Percentiles rank a stretch among this genome's conserved stretches.
Evolutionary conservation across 202 grass and related monocot genomes (phyloP).

Genomic region (Panicum hallii): DNA sequence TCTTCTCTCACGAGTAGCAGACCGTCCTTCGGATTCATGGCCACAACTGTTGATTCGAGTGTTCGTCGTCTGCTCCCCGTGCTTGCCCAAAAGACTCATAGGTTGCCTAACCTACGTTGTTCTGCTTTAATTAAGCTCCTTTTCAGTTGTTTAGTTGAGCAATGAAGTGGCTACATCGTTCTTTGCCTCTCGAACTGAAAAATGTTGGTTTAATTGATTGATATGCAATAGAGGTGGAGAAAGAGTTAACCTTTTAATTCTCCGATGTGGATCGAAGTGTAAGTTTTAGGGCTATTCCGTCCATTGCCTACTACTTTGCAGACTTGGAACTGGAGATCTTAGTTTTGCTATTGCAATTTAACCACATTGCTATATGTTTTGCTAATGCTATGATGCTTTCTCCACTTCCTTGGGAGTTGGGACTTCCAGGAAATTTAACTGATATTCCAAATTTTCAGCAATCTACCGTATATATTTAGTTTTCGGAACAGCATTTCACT

Average conservation of each 20-base stretch:
- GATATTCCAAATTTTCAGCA: not conserved
- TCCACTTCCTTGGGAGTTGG: not conserved
- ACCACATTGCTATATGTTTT: not conserved
- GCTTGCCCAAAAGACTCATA: not conserved
- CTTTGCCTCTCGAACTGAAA: not conserved
- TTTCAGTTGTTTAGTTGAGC: not conserved
- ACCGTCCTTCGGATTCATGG: not conserved
- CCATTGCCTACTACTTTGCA: not conserved
- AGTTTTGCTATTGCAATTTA: not conserved
- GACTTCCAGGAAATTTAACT: conserved; percentile 10
- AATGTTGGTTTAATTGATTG: not conserved
- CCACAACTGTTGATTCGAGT: not conserved
- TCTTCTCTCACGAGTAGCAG: not conserved
- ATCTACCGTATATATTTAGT: not conserved
- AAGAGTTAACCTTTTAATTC: not conserved
- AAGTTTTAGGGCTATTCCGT: not conserved
- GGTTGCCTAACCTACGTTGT: not conserved
- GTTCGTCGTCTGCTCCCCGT: not conserved
- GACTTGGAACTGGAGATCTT: not conserved
- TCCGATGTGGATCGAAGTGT: not conserved
- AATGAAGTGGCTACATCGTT: not conserved
- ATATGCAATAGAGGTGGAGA: not conserved
- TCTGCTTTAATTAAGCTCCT: not conserved
- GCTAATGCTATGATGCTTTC: not conserved
- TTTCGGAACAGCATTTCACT: not conserved